Conservation (phyloP, 1,139 yeast genomes). For the Pichia sp. region DNA sequence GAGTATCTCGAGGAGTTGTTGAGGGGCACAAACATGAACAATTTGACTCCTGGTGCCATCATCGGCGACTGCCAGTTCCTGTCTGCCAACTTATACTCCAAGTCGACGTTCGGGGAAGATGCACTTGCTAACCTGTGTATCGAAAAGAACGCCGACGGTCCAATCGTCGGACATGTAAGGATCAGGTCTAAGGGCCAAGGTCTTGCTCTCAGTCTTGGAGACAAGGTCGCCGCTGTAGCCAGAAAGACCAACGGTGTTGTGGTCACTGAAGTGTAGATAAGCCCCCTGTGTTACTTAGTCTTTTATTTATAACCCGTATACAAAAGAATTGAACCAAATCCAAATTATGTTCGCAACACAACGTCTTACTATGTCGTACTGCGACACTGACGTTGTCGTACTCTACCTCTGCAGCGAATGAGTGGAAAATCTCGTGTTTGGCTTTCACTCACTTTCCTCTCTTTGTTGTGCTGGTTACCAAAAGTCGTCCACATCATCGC, state of each 20-base stretch:
- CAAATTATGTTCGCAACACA: too few species aligned
- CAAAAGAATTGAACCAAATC: too few species aligned
- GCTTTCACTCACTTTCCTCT: too few species aligned
- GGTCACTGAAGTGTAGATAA: conserved; percentile 9
- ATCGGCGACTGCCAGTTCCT: conserved; percentile 87
- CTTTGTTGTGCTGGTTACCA: too few species aligned
- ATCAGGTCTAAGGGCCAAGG: conserved; percentile 98
- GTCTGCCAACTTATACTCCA: conserved; percentile 90
- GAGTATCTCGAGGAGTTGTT: conserved; percentile 75
- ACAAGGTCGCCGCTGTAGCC: conserved; percentile 77
- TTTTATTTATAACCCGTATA: too few species aligned
- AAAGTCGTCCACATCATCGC: too few species aligned
- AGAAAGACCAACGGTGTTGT: conserved; percentile 42
- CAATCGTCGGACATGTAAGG: conserved; percentile 90
- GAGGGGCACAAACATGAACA: conserved; percentile 87
- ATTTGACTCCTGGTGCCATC: conserved; percentile 87
- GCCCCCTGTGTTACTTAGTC: too few species aligned
- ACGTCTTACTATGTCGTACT: too few species aligned
- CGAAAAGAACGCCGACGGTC: conserved; percentile 71
- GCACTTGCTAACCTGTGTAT: conserved; percentile 94
- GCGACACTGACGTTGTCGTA: too few species aligned
- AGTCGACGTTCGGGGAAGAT: conserved; percentile 95
- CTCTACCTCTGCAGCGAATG: too few species aligned
- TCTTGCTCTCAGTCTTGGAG: conserved; percentile 90
- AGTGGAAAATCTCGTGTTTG: too few species aligned